These are phyloP conservation scores for Neurospora sp. DNA, from an alignment of 495 filamentous ascomycete genomes.

Conservation along the genomic window DNA sequence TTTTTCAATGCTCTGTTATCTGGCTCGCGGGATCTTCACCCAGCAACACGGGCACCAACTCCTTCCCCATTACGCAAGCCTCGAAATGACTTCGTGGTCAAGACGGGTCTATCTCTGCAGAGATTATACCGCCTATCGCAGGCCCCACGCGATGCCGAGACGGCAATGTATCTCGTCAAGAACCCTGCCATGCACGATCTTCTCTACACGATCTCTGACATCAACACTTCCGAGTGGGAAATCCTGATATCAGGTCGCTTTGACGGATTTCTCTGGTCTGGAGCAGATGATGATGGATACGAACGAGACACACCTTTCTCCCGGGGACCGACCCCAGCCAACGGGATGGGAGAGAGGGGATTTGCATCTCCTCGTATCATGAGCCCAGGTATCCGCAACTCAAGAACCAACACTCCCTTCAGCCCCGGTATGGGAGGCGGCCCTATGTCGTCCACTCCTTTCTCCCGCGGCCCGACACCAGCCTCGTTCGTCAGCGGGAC, in stretches of 20 bases:
- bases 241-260: slow-evolving; percentile 93
- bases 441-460: neutral
- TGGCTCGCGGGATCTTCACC: slow-evolving; percentile 51
- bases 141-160: slow-evolving; percentile 71
- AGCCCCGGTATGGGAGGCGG: slow-evolving; percentile 1
- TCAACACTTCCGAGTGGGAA: slow-evolving; percentile 88
- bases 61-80: slow-evolving; percentile 37
- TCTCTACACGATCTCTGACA: slow-evolving; percentile 75
- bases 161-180: slow-evolving; percentile 80
- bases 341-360: slow-evolving; percentile 7
- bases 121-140: slow-evolving; percentile 67
- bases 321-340: slow-evolving; percentile 43
- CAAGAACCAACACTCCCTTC: slow-evolving; percentile 26
- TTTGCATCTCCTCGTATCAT: slow-evolving; percentile 28
- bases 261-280: slow-evolving; percentile 92
- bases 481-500: slow-evolving; percentile 37
- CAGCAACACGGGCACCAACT: slow-evolving; percentile 45
- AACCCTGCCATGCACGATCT: slow-evolving; percentile 75
- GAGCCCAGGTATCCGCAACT: slow-evolving; percentile 19
- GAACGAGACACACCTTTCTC: slow-evolving; percentile 27
- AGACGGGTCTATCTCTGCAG: slow-evolving; percentile 66
- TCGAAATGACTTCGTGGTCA: slow-evolving; percentile 57
- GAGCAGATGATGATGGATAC: slow-evolving; percentile 56
- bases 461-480: slow-evolving; percentile 35
- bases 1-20: slow-evolving; percentile 70